Percentiles rank a stretch among this genome's conserved stretches.
Evolutionary conservation across 2,329 filamentous ascomycete species (phyloP).

Genomic region (Aspergillus tamarii): DNA sequence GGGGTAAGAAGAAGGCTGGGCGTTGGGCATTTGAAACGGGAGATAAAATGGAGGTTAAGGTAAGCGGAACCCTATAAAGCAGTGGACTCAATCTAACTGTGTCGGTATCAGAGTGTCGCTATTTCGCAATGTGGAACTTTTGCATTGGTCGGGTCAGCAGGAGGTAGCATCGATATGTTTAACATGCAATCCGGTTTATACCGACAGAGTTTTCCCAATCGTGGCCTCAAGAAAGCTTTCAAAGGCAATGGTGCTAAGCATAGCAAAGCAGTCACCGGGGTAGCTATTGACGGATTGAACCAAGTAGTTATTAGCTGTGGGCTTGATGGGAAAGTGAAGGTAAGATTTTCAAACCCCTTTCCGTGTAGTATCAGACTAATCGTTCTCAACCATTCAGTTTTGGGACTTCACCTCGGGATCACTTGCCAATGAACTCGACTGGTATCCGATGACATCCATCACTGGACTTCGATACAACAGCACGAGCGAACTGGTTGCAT

Average conservation of each 20-base stretch:
- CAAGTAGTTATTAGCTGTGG: conserved; percentile 83
- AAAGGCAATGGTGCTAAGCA: conserved; percentile 68
- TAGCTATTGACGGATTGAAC: conserved; percentile 88
- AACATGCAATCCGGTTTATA: conserved; percentile 93
- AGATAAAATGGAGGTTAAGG: conserved; percentile 75
- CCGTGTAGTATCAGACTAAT: neutral
- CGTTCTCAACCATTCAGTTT: conserved; percentile 55
- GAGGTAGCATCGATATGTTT: conserved; percentile 88
- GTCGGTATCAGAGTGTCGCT: conserved; percentile 67
- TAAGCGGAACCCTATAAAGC: conserved; percentile 25
- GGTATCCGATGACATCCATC: conserved; percentile 76
- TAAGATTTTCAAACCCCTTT: conserved; percentile 24
- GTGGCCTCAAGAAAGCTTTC: conserved; percentile 6
- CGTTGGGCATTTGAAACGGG: conserved; percentile 89
- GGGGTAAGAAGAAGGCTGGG: conserved; percentile 90
- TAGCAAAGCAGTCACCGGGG: conserved; percentile 77
- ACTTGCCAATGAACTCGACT: conserved; percentile 79
- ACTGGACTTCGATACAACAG: conserved; percentile 79
- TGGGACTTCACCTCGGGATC: conserved; percentile 92
- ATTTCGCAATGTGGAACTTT: conserved; percentile 94
- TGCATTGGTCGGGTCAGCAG: conserved; percentile 81
- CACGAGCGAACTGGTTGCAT: conserved; percentile 80
- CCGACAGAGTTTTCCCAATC: conserved; percentile 83
- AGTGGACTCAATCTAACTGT: neutral
- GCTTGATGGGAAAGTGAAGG: conserved; percentile 86